Conservation (phyloP, 805 yeast species). For the Barnettozyma pratensis region DNA sequence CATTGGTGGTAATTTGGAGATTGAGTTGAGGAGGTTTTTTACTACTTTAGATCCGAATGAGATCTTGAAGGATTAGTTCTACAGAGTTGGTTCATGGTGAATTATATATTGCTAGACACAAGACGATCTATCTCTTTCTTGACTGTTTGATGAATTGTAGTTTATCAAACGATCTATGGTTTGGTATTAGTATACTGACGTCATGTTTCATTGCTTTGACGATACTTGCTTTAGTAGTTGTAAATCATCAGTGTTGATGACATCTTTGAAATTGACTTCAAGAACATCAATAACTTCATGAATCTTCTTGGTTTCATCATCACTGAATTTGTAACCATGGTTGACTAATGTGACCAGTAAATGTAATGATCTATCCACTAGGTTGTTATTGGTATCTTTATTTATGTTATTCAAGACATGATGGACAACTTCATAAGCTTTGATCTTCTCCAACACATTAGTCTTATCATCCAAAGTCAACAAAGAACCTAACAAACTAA, state of each 20-base stretch:
- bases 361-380: constrained; percentile 53
- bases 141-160: constrained; percentile 15
- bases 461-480: constrained; percentile 44
- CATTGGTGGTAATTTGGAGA: constrained; percentile 47
- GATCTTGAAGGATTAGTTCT: constrained; percentile 9
- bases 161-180: constrained; percentile 16
- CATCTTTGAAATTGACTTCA: constrained; percentile 39
- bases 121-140: constrained; percentile 6
- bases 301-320: constrained; percentile 36
- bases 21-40: constrained; percentile 42
- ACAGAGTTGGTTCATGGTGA: too few relatives aligned
- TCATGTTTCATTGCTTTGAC: neutral
- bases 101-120: too few relatives aligned
- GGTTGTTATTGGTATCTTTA: constrained; percentile 34
- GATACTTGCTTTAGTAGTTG: constrained; percentile 42
- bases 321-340: constrained; percentile 40
- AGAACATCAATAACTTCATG: constrained; percentile 30
- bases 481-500: constrained; percentile 56
- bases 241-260: constrained; percentile 50
- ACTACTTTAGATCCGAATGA: constrained; percentile 47
- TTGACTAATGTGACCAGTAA: constrained; percentile 42
- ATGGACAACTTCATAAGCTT: constrained; percentile 23
- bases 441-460: constrained; percentile 35
- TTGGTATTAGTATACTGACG: constrained; percentile 10
- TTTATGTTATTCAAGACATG: constrained; percentile 24